Conservation (phyloP, 2,329 filamentous ascomycete species). For the Aspergillus sp. region DNA sequence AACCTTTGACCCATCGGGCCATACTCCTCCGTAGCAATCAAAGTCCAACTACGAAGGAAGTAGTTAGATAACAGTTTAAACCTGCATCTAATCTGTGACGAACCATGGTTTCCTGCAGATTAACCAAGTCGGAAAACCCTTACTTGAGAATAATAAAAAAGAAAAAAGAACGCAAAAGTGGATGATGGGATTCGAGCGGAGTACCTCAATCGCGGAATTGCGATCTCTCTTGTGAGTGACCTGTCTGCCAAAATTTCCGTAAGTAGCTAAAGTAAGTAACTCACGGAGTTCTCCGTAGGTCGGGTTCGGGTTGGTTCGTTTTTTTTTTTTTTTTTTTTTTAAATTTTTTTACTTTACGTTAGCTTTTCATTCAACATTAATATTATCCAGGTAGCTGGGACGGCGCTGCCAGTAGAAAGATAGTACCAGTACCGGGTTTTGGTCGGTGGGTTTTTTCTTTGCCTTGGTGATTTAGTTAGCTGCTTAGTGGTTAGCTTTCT, state of each 20-base stretch:
- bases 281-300: too few relatives aligned
- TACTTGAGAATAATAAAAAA: too few relatives aligned
- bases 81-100: constrained; percentile 4
- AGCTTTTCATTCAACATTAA: not conserved
- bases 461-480: too few relatives aligned
- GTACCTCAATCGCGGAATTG: not conserved
- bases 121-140: not conserved
- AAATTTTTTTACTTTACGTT: not conserved
- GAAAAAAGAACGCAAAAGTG: too few relatives aligned
- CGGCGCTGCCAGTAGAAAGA: not conserved
- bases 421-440: too few relatives aligned
- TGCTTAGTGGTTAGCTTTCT: too few relatives aligned
- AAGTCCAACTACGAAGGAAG: not conserved
- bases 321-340: too few relatives aligned
- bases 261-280: too few relatives aligned
- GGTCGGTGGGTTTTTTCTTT: too few relatives aligned
- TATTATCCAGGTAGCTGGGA: not conserved
- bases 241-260: too few relatives aligned
- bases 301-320: too few relatives aligned
- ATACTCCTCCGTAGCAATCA: not conserved
- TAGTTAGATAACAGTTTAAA: not conserved
- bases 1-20: not conserved
- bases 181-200: not conserved
- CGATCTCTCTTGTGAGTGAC: not conserved
- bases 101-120: constrained; percentile 10